phyloP scores from a whole-genome alignment of 108 stramenopile genomes.

The Epipyxis sp. region DNA sequence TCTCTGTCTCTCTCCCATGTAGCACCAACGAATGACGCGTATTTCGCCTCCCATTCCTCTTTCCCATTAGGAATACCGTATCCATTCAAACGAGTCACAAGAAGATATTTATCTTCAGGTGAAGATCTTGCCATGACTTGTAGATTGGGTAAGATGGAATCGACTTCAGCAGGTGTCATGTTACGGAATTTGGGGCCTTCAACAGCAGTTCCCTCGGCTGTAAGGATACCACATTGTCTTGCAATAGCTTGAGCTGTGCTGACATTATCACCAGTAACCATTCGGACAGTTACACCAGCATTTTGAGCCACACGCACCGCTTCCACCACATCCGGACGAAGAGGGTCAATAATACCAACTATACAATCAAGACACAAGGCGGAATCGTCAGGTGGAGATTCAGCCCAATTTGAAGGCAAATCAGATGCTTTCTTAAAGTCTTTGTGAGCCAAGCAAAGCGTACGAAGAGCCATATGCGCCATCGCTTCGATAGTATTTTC shows the following conservation, averaged over 20 bases:
- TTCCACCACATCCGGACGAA: conserved; percentile 17
- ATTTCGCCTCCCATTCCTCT: conserved; percentile 12
- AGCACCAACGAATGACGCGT: background rate
- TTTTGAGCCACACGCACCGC: conserved; percentile 19
- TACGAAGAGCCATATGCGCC: conserved; percentile 47
- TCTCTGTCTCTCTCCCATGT: conserved; percentile 23
- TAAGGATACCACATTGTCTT: conserved; percentile 29
- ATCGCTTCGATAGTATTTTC: conserved; percentile 21
- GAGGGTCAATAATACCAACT: conserved; percentile 29
- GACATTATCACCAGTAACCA: conserved; percentile 33
- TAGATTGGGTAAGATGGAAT: conserved; percentile 10
- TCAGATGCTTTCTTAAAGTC: conserved; percentile 25
- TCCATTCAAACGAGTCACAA: conserved; percentile 31
- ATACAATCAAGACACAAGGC: conserved; percentile 11
- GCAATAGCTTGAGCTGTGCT: conserved; percentile 21
- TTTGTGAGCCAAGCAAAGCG: conserved; percentile 48
- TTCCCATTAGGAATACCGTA: conserved; percentile 33
- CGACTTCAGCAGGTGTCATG: conserved; percentile 22
- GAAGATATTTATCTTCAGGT: conserved; percentile 30
- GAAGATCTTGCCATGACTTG: conserved; percentile 30
- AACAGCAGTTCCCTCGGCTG: conserved; percentile 3
- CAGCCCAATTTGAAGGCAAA: conserved; percentile 1
- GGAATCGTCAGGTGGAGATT: background rate
- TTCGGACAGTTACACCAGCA: conserved; percentile 30
- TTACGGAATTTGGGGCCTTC: conserved; percentile 30